Evolutionary conservation across 768 basidiomycete genomes (phyloP).

Genomic region (Pulveroboletus sp.): DNA sequence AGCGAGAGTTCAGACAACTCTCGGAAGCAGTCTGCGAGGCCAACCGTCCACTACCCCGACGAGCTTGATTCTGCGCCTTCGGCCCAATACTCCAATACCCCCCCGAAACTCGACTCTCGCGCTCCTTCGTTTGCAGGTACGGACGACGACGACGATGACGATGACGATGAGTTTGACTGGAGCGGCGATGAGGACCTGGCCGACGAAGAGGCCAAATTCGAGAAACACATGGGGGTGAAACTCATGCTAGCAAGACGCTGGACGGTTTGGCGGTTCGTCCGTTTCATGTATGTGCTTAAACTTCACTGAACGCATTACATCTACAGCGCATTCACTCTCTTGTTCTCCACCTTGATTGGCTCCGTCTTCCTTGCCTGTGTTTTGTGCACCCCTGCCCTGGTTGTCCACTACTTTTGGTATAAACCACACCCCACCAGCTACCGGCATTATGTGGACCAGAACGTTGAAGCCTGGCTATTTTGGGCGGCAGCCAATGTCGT

Average conservation of each 20-base stretch:
- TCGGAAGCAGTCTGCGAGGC: constrained; percentile 25
- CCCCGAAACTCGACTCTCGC: constrained; percentile 35
- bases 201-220: constrained; percentile 65
- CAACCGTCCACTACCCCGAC: constrained; percentile 53
- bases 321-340: constrained; percentile 52
- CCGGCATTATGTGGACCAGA: constrained; percentile 59
- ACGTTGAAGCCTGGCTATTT: constrained; percentile 73
- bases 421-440: constrained; percentile 51
- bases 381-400: constrained; percentile 56
- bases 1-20: constrained; percentile 14
- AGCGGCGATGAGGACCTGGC: constrained; percentile 72
- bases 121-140: constrained; percentile 46
- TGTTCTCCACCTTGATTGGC: constrained; percentile 72
- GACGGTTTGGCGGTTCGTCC: constrained; percentile 50
- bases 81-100: constrained; percentile 19
- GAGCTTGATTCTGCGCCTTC: constrained; percentile 31
- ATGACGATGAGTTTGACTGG: constrained; percentile 66
- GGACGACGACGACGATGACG: constrained; percentile 54
- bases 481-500: constrained; percentile 78
- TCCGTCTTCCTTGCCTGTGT: constrained; percentile 62
- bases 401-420: constrained; percentile 71
- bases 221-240: constrained; percentile 51
- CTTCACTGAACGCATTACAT: background rate
- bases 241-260: constrained; percentile 43
- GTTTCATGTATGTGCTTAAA: constrained; percentile 1